A percentile compares a stretch with the other conserved stretches of the same genome.
Evolutionary conservation across 495 filamentous ascomycete genomes (phyloP).

Genomic region (Aspergillus baeticus): DNA sequence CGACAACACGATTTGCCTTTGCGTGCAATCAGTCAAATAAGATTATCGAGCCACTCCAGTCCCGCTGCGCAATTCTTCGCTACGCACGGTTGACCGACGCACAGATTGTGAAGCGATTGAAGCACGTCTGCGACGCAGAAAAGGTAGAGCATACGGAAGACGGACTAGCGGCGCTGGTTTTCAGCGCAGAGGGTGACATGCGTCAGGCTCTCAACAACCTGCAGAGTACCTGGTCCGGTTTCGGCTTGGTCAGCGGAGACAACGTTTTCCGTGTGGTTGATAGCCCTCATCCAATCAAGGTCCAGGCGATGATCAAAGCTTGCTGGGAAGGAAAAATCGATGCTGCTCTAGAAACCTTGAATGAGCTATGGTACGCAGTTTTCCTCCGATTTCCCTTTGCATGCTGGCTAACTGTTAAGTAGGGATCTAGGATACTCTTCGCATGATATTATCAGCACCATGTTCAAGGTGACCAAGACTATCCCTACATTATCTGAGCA

Average conservation of each 20-base stretch:
- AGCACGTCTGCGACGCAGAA: constrained; percentile 91
- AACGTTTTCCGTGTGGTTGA: constrained; percentile 99
- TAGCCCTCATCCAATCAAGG: constrained; percentile 93
- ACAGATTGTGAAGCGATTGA: constrained; percentile 83
- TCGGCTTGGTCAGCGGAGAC: constrained; percentile 94
- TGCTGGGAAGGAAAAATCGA: constrained; percentile 92
- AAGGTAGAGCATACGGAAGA: constrained; percentile 87
- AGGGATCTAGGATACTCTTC: constrained; percentile 86
- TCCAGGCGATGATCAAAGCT: constrained; percentile 97
- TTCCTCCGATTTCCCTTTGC: background rate
- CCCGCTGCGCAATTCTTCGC: constrained; percentile 91
- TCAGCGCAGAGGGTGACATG: constrained; percentile 98
- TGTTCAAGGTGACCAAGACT: constrained; percentile 98
- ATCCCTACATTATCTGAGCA: constrained; percentile 88
- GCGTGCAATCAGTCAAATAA: constrained; percentile 99
- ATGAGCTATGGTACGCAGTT: constrained; percentile 75
- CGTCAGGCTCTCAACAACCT: constrained; percentile 98
- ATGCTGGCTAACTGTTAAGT: constrained; percentile 15
- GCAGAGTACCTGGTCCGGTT: constrained; percentile 92
- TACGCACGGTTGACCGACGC: constrained; percentile 90
- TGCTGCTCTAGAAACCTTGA: constrained; percentile 77
- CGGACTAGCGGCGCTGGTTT: constrained; percentile 90
- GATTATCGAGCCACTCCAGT: constrained; percentile 98
- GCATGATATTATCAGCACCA: constrained; percentile 97
- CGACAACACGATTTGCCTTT: constrained; percentile 96